These are phyloP conservation scores for Coelastrella sp. DNA, from an alignment of 139 green algal species.

Conservation along the genomic window DNA sequence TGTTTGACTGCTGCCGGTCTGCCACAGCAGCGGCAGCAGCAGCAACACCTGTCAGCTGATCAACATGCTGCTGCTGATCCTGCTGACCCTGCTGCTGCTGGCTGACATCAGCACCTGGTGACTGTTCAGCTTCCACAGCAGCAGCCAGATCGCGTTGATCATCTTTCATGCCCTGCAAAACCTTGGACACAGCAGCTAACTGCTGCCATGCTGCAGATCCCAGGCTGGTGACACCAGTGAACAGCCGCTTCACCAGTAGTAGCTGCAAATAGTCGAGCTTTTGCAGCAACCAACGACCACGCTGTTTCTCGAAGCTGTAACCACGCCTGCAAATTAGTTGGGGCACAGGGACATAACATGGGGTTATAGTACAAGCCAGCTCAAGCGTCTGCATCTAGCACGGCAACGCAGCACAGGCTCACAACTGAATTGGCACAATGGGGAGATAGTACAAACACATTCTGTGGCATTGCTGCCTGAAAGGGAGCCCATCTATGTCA, in stretches of 20 bases:
- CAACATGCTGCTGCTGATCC: background rate
- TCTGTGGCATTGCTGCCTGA: too few species aligned
- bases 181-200: background rate
- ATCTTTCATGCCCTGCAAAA: too few species aligned
- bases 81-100: conserved; percentile 3
- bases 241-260: conserved; percentile 51
- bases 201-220: conserved; percentile 2
- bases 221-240: background rate
- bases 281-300: conserved; percentile 57
- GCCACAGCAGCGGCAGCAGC: background rate
- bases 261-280: conserved; percentile 70
- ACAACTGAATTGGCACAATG: too few species aligned
- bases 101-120: background rate
- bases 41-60: background rate
- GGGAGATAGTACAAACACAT: too few species aligned
- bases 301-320: conserved; percentile 50
- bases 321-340: conserved; percentile 11
- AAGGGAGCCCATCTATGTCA: too few species aligned
- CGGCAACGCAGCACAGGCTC: too few species aligned
- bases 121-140: background rate
- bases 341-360: background rate
- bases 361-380: background rate
- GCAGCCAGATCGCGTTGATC: too few species aligned
- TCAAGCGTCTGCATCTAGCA: background rate
- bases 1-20: background rate